Percentiles rank a stretch among this genome's conserved stretches.
Evolutionary conservation across 306 rosid genomes (phyloP).

Genomic region (Casuarina cunninghamiana): DNA sequence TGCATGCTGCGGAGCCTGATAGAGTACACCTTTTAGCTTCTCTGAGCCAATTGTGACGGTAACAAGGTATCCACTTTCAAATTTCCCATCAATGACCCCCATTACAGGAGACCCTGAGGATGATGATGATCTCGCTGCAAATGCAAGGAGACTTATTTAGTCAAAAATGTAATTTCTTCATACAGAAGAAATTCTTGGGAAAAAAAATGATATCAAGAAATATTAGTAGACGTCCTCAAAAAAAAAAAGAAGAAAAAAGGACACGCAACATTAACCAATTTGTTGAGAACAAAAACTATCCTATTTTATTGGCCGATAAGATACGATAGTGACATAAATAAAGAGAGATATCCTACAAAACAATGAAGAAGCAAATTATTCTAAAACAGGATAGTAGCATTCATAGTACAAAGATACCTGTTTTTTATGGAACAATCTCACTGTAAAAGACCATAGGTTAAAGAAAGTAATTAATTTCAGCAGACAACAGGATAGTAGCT

Average conservation of each 20-base stretch:
- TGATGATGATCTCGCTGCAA: slow-evolving; percentile 38
- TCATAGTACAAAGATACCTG: not conserved
- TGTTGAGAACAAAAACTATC: not conserved
- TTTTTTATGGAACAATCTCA: not conserved
- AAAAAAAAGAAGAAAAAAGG: not conserved
- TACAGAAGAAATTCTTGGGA: not conserved
- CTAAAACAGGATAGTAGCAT: not conserved
- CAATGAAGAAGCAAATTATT: not conserved
- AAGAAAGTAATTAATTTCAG: not conserved
- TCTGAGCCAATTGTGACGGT: slow-evolving; percentile 72
- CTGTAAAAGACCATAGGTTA: not conserved
- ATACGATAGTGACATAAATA: not conserved
- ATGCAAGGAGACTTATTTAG: not conserved
- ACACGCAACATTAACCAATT: not conserved
- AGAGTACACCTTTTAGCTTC: slow-evolving; percentile 82
- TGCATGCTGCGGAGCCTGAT: slow-evolving; percentile 49
- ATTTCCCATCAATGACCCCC: slow-evolving; percentile 92
- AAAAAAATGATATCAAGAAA: not conserved
- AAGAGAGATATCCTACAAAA: not conserved
- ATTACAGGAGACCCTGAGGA: slow-evolving; percentile 30
- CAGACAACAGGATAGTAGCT: not conserved
- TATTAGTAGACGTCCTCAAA: not conserved
- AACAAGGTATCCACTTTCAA: slow-evolving; percentile 90
- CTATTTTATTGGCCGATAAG: not conserved
- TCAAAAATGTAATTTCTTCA: not conserved